A percentile compares a stretch with the other conserved stretches of the same genome.
These are phyloP conservation scores for Chamaecrista fasciculata DNA, from an alignment of 306 rosid species.

Conservation along the genomic window DNA sequence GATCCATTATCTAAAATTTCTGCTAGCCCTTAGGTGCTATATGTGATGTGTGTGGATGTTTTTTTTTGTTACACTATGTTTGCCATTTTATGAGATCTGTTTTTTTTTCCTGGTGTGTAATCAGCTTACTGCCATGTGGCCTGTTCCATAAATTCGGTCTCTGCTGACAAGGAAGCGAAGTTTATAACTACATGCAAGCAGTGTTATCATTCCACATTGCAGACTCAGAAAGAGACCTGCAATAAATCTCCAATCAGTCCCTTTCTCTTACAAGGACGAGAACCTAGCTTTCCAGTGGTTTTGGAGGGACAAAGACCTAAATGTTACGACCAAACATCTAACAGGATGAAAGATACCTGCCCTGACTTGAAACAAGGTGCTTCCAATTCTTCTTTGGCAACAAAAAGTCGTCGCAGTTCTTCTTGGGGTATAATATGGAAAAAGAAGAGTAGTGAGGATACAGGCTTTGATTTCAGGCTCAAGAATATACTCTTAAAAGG, in stretches of 20 bases:
- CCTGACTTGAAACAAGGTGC: constrained; percentile 43
- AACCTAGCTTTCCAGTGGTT: constrained; percentile 39
- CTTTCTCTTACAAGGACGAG: constrained; percentile 57
- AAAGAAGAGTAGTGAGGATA: constrained; percentile 52
- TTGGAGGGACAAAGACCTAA: constrained; percentile 49
- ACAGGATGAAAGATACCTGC: constrained; percentile 33
- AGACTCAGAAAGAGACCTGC: constrained; percentile 45
- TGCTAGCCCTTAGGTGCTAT: not conserved
- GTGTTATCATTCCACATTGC: constrained; percentile 57
- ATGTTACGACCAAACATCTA: constrained; percentile 36
- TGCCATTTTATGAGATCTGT: not conserved
- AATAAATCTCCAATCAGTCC: constrained; percentile 84
- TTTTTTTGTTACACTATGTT: constrained; percentile 1
- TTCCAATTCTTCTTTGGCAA: constrained; percentile 39
- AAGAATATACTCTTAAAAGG: constrained; percentile 73
- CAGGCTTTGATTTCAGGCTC: constrained; percentile 52
- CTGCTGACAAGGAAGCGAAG: constrained; percentile 44
- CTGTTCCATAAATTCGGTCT: constrained; percentile 58
- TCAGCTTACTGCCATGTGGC: constrained; percentile 74
- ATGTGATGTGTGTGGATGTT: not conserved
- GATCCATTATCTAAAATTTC: not conserved
- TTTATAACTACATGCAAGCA: constrained; percentile 59
- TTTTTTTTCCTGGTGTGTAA: not conserved
- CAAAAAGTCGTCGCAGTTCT: constrained; percentile 41
- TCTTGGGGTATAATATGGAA: constrained; percentile 95